phyloP scores from a whole-genome alignment of 371 early-diverging fungal species.

The Rhizopus microsporus region DNA sequence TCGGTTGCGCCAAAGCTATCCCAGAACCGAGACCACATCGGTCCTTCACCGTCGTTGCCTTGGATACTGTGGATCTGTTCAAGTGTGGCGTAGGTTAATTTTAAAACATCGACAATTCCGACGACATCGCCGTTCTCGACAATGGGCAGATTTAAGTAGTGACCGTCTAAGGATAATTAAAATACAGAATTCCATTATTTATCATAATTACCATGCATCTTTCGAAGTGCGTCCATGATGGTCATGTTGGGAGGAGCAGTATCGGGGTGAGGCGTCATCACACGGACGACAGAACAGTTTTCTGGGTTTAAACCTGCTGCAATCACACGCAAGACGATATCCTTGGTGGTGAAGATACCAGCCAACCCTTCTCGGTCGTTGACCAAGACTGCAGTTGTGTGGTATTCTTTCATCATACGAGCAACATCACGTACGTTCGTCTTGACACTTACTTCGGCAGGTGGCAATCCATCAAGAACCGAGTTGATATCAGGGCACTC shows the following conservation, averaged over 20 bases:
- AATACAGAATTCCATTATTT: neutral
- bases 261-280: slow-evolving; percentile 95
- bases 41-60: slow-evolving; percentile 41
- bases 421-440: slow-evolving; percentile 90
- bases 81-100: slow-evolving; percentile 77
- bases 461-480: slow-evolving; percentile 60
- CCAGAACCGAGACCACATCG: slow-evolving; percentile 58
- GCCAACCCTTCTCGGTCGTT: slow-evolving; percentile 74
- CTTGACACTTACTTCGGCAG: slow-evolving; percentile 69
- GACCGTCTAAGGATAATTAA: slow-evolving; percentile 47
- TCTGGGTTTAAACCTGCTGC: slow-evolving; percentile 86
- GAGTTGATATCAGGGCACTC: slow-evolving; percentile 81
- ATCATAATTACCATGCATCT: slow-evolving; percentile 71
- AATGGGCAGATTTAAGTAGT: slow-evolving; percentile 89
- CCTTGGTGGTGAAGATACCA: slow-evolving; percentile 88
- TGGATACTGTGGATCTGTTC: slow-evolving; percentile 58
- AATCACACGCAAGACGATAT: slow-evolving; percentile 90
- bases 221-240: slow-evolving; percentile 86
- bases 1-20: slow-evolving; percentile 48
- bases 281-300: slow-evolving; percentile 84
- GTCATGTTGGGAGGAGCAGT: slow-evolving; percentile 73
- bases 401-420: slow-evolving; percentile 77
- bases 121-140: slow-evolving; percentile 69
- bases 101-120: slow-evolving; percentile 89
- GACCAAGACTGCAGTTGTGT: slow-evolving; percentile 86